Percentiles rank a stretch among this genome's conserved stretches.
Evolutionary conservation across 1,284 basidiomycete species (phyloP).

Genomic region (Ceratorhiza oryzae-sativae): DNA sequence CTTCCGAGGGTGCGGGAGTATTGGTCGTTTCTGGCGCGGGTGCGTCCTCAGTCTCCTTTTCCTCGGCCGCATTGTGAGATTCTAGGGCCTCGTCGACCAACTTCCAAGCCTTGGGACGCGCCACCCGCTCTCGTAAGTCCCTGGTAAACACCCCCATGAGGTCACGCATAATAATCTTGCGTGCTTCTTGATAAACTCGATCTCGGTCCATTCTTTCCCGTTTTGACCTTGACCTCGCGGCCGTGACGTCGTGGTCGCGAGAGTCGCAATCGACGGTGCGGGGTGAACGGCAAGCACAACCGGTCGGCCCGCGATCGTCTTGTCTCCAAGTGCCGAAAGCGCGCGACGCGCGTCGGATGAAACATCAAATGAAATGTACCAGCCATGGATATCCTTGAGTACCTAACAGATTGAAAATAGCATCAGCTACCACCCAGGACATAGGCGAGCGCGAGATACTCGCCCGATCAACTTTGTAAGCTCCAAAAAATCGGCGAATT

Average conservation of each 20-base stretch:
- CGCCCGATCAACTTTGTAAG: slow-evolving; percentile 72
- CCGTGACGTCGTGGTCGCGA: slow-evolving; percentile 30
- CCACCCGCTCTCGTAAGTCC: slow-evolving; percentile 72
- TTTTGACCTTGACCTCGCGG: slow-evolving; percentile 27
- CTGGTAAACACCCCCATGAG: slow-evolving; percentile 66
- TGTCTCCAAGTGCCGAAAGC: slow-evolving; percentile 31
- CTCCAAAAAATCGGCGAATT: slow-evolving; percentile 52
- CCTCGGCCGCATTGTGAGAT: slow-evolving; percentile 48
- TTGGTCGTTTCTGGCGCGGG: slow-evolving; percentile 48
- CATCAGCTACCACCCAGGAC: slow-evolving; percentile 2
- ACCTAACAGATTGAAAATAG: slow-evolving; percentile 56
- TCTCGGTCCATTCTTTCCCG: slow-evolving; percentile 59
- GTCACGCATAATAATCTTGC: slow-evolving; percentile 69
- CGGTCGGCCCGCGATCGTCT: slow-evolving; percentile 60
- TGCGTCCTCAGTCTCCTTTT: slow-evolving; percentile 51
- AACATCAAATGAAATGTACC: slow-evolving; percentile 73
- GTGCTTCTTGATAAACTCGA: slow-evolving; percentile 55
- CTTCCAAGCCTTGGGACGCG: slow-evolving; percentile 63
- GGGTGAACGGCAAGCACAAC: slow-evolving; percentile 65
- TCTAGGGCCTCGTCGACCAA: slow-evolving; percentile 57
- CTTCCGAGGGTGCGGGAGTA: slow-evolving; percentile 11
- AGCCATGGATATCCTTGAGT: slow-evolving; percentile 67
- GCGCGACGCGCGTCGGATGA: slow-evolving; percentile 63
- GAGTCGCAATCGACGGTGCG: slow-evolving; percentile 51
- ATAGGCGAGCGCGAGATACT: slow-evolving; percentile 45